These are phyloP conservation scores for Alternaria postmessia DNA, from an alignment of 2,329 filamentous ascomycete genomes.

Conservation along the genomic window DNA sequence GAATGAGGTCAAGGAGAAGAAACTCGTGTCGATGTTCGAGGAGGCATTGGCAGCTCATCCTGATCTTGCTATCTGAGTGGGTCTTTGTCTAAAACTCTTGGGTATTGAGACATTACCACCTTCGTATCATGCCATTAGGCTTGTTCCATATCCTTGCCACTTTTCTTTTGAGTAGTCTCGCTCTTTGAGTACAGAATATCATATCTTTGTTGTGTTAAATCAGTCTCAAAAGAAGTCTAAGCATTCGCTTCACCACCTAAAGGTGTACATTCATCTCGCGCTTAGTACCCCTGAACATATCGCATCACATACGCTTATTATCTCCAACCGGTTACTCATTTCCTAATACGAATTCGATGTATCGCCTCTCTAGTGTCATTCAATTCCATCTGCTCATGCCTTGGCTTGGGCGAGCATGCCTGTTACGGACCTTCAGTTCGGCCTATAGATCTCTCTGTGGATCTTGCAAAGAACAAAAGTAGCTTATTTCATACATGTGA, in stretches of 20 bases:
- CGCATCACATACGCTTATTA: not conserved
- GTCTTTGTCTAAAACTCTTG: not conserved
- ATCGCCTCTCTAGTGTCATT: not conserved
- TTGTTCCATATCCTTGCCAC: not conserved
- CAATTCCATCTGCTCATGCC: not conserved
- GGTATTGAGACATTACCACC: rapidly evolving
- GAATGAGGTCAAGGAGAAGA: conserved; percentile 4
- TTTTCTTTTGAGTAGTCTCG: not conserved
- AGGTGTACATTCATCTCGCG: not conserved
- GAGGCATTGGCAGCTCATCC: conserved; percentile 1
- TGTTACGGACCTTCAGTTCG: not conserved
- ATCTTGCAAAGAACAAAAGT: too few relatives aligned
- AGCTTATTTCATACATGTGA: too few relatives aligned
- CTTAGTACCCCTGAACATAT: not conserved
- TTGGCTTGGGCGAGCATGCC: not conserved
- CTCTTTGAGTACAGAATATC: not conserved
- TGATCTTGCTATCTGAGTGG: conserved; percentile 2
- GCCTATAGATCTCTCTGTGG: too few relatives aligned
- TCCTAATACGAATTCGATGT: not conserved
- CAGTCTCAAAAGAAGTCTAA: not conserved
- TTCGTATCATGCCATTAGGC: not conserved
- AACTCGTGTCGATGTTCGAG: conserved; percentile 3
- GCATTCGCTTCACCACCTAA: not conserved
- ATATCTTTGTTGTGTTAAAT: not conserved
- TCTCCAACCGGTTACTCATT: not conserved